Percentiles rank a stretch among this genome's conserved stretches.
Evolutionary conservation across 495 filamentous ascomycete genomes (phyloP).

Genomic region (Rusavskia elegans): DNA sequence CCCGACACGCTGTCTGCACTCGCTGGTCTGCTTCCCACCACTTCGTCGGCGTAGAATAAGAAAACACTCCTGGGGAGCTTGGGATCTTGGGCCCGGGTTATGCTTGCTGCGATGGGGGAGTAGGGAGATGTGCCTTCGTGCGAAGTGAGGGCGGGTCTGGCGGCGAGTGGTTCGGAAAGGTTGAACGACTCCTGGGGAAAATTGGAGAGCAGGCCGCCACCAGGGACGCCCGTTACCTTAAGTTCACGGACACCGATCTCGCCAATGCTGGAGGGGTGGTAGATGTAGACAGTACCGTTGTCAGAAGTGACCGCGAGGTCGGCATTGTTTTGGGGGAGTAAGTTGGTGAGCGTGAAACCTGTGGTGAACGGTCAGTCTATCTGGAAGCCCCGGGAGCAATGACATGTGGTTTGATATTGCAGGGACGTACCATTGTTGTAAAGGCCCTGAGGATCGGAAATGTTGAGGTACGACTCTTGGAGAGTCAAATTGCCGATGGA

Average conservation of each 20-base stretch:
- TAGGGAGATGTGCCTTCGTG: constrained; percentile 5
- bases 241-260: constrained; percentile 9
- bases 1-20: not conserved
- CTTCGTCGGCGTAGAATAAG: constrained; percentile 10
- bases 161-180: constrained; percentile 6
- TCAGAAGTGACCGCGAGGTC: constrained; percentile 9
- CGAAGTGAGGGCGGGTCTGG: constrained; percentile 1
- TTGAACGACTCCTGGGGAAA: constrained; percentile 12
- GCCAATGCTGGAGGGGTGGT: constrained; percentile 6
- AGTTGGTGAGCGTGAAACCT: constrained; percentile 4
- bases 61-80: not conserved
- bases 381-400: not conserved
- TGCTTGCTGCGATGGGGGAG: constrained; percentile 6
- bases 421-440: not conserved
- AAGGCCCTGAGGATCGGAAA: not conserved
- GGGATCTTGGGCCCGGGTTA: constrained; percentile 4
- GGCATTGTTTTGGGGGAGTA: constrained; percentile 7
- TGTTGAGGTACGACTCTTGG: not conserved
- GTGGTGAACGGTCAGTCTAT: not conserved
- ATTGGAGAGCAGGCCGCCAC: not conserved
- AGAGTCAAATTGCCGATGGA: not conserved
- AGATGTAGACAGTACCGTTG: constrained; percentile 9
- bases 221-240: constrained; percentile 6
- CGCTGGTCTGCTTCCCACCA: not conserved
- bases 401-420: no score